Percentiles rank a stretch among this genome's conserved stretches.
Conservation (phyloP, 1,284 basidiomycete species). For the Tylopilus sp. region DNA sequence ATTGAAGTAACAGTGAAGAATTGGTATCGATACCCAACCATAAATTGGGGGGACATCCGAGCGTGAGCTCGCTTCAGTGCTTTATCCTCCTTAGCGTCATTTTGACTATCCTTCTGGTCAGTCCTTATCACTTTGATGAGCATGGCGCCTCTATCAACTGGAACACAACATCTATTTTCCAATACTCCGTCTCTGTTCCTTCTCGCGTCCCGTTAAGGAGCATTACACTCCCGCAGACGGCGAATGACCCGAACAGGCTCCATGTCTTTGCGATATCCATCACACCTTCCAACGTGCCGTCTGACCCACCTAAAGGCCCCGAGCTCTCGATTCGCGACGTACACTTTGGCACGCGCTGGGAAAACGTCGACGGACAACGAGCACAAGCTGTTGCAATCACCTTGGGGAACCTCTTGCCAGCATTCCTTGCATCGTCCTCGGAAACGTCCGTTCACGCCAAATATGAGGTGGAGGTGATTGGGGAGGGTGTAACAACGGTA, state of each 20-base stretch:
- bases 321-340: constrained; percentile 51
- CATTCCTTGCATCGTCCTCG: constrained; percentile 31
- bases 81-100: not conserved
- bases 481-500: constrained; percentile 51
- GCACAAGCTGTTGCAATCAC: constrained; percentile 59
- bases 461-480: constrained; percentile 50
- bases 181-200: constrained; percentile 55
- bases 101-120: constrained; percentile 22
- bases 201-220: constrained; percentile 52
- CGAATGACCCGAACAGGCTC: constrained; percentile 43
- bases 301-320: constrained; percentile 27
- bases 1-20: constrained; percentile 51
- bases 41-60: constrained; percentile 51
- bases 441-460: constrained; percentile 45
- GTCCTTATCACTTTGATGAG: constrained; percentile 52
- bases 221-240: constrained; percentile 51
- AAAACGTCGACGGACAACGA: constrained; percentile 45
- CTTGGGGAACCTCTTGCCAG: constrained; percentile 58
- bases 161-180: constrained; percentile 55
- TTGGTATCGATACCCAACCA: constrained; percentile 50
- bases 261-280: constrained; percentile 60
- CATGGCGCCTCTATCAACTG: constrained; percentile 46
- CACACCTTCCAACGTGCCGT: constrained; percentile 44
- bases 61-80: constrained; percentile 37
- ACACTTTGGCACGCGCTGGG: constrained; percentile 58